Base-by-base conservation (phyloP, 108 stramenopile genomes). In the Mediolabrus comicus region DNA sequence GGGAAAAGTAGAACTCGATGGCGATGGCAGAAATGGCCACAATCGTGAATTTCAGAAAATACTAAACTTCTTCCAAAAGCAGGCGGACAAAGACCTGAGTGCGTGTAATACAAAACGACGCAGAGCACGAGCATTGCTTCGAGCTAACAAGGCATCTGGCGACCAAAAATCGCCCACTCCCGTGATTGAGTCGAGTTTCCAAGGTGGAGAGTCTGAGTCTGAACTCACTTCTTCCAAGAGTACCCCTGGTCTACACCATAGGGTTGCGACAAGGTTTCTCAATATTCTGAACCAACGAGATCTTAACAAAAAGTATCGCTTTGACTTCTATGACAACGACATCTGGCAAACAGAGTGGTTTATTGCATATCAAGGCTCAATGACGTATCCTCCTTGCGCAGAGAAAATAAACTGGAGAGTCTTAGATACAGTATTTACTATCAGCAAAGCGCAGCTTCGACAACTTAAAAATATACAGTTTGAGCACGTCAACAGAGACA, bases 311-410 rank as follows among this genome's bases (percentile, higher is more conserved):
- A 14, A 17, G 2, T 53, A 25, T 17, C 16, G 28, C 2, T 71
- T 70, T 64, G 28, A 79, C 31, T 70, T 70, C 14, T 43, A 58
- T 3, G 46, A 71, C 26, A 52, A 59, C 41, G 62, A 66, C 19
- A 60, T 62, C 7, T 71, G 46, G 31, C 58, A 24, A 10, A 36
- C 70, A 0, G 51, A 71, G 17, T 87, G 87, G 55, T 95, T 90
- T 53, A 92, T 84, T 71, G 77, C 84, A 1, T 95, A 95, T 68
- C 74, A 78, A 14, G 94, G 94, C n/a, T 86, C 85, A 16, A 70
- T 85, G 29, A 95, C 94, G 11, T 89, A 92, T 28, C 94, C 94
- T 4, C 94, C 94, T 0, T 95, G 94, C 60, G 73, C 83, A 35
- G 83, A 92, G 67, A 86, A 75, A 25, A 88, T 95, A 3, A 77